Evolutionary conservation across 169 alveolate genomes (phyloP), one percentile per base, ranked within the genome.

Genomic region (Besnoitia besnoiti): DNA sequence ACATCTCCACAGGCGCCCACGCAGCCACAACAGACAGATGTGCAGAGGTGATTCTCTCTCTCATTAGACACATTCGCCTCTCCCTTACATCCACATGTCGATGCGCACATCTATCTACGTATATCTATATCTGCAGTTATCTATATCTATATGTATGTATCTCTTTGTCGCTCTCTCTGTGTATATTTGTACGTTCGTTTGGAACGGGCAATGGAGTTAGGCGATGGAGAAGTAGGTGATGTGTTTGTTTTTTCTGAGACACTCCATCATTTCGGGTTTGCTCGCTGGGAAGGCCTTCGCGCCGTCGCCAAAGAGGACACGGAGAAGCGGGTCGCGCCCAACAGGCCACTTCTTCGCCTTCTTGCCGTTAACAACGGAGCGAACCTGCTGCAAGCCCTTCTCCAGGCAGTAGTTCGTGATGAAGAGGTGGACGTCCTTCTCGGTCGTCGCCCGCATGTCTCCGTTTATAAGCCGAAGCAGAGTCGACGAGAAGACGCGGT

Each of bases 211-310:
- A 5, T n/a, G 5, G 12, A 21, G 67, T 44, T 24, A 77, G 16
- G 59, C 87, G 40, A 77, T 40, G 59, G 87, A 40, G 30, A 77
- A 77, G 87, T 77, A 77, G 59, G 87, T 8, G 87, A 77, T 42
- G 55, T 77, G 87, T 27, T 77, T 77, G 87, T 77, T 77, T 21
- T 44, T 77, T 10, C 55, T 19, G 39, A 77, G 87, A 37, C 14
- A 0, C 87, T 77, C 87, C 59, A 77, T 77, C 87, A 77, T 77
- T 27, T 77, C 87, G 3, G 87, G n/a, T 42, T 42, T 77, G 44
- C 44, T 42, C 49, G 50, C 37, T 8, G 87, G 87, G 30, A 77
- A 40, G n/a, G 87, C 59, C 5, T 76, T 76, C 16, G 44, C 4
- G 10, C 39, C 40, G 3, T 77, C 87, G n/a, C 87, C 87, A 37